Base-by-base conservation (phyloP, 148 eudicot species). In the Arctostaphylos glauca region DNA sequence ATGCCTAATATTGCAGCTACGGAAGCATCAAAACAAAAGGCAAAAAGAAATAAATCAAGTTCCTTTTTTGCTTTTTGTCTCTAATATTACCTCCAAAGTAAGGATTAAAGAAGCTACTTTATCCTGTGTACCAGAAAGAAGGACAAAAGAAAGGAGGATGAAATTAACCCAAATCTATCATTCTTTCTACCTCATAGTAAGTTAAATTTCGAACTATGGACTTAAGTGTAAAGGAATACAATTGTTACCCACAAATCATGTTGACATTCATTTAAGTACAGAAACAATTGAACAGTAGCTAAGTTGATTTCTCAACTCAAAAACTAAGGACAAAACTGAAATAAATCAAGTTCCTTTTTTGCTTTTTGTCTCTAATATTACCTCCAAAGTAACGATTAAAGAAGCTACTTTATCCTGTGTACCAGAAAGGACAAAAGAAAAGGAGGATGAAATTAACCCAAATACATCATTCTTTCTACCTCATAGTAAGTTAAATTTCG, bases 251-350 rank as follows among this genome's bases (percentile, higher is more conserved):
- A n/a, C n/a, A n/a, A 31, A 25, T 68, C 16, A 68, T 68, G 18
- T 68, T 19, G 8, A 68, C 2, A 38, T 68, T 12, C 46, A 38
- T 68, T 68, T 14, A 31, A 31, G 47, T 13, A 68, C n/a, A 41
- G 14, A 68, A 13, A 68, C 0, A 43, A 68, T 14, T 5, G 16
- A 70, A 43, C 21, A 71, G 74, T 6, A 38, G 50, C 75, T 71
- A 70, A 70, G 74, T 70, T 70, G 49, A 16, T 70, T 70, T 70
- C 48, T 43, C 74, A 16, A 70, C 49, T 41, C 44, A 70, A 71
- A 71, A 71, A 44, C 50, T 71, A 70, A 70, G 16, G 7, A 5
- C 5, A 4, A 0, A 71, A 43, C 75, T 71, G 38, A 31, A 31
- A 31, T 31, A 31, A 31, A 1, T 31, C 38, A 31, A 31, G 38